Conservation (phyloP, 345 rosid genomes). For the Ailanthus altissimus region DNA sequence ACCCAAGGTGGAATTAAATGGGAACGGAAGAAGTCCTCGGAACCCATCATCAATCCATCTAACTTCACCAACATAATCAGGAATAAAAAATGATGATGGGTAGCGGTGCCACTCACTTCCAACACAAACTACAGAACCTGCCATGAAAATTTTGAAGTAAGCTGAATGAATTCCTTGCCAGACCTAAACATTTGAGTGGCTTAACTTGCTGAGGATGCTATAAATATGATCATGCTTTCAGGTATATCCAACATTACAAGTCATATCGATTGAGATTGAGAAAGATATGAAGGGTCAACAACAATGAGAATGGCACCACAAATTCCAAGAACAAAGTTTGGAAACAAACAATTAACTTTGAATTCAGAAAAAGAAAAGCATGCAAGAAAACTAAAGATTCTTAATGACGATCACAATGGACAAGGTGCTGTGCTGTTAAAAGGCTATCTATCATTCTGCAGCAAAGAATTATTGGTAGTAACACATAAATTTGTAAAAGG, state of each 20-base stretch:
- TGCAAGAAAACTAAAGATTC: neutral
- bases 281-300: neutral
- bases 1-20: constrained; percentile 77
- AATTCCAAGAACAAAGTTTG: neutral
- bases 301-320: neutral
- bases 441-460: neutral
- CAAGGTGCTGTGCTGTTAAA: neutral
- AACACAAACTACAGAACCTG: constrained; percentile 91
- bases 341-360: neutral
- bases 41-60: constrained; percentile 97
- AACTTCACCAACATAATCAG: constrained; percentile 64
- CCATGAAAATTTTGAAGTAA: neutral
- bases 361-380: neutral
- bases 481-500: neutral
- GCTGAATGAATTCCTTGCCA: neutral
- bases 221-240: neutral
- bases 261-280: neutral
- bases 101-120: constrained; percentile 99
- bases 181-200: neutral
- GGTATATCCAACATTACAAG: neutral
- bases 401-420: neutral
- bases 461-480: neutral
- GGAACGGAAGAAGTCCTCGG: constrained; percentile 91
- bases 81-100: constrained; percentile 92
- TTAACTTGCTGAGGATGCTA: neutral